phyloP scores from a whole-genome alignment of 768 basidiomycete genomes.

The Auriculariales sp. region DNA sequence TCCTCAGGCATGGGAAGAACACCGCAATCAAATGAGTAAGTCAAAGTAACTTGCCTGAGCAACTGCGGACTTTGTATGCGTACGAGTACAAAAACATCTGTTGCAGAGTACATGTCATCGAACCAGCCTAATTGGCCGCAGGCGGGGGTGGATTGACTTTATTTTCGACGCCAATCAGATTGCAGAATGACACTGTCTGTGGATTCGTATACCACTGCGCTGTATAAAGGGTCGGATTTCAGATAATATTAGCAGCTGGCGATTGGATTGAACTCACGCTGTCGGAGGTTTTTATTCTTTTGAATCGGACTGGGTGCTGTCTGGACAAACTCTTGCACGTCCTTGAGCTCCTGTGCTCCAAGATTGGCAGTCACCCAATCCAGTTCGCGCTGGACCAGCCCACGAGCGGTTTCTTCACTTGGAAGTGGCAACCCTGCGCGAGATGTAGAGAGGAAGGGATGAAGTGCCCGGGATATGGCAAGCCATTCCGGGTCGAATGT shows the following conservation, averaged over 20 bases:
- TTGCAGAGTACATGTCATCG: no score
- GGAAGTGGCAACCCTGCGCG: constrained; percentile 45
- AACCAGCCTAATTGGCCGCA: no score
- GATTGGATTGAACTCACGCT: constrained; percentile 20
- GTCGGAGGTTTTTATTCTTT: constrained; percentile 25
- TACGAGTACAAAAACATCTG: no score
- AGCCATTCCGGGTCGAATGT: constrained; percentile 87
- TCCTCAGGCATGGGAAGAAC: constrained; percentile 17
- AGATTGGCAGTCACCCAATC: constrained; percentile 58
- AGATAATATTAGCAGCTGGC: no score
- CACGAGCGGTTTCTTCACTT: constrained; percentile 30
- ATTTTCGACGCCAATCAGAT: constrained; percentile 66
- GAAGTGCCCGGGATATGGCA: constrained; percentile 78
- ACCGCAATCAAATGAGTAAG: constrained; percentile 12
- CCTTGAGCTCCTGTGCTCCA: constrained; percentile 12
- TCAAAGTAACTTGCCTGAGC: background rate
- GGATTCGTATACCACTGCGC: constrained; percentile 74
- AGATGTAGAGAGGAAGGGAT: constrained; percentile 53
- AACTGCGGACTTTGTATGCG: background rate
- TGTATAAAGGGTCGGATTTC: constrained; percentile 24
- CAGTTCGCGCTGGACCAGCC: constrained; percentile 41
- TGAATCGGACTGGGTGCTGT: constrained; percentile 45
- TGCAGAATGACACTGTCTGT: constrained; percentile 78
- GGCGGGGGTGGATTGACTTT: constrained; percentile 30
- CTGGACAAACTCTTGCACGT: constrained; percentile 31